Evolutionary conservation across 2,329 filamentous ascomycete species (phyloP).

Genomic region (Lecanicillium sp.): DNA sequence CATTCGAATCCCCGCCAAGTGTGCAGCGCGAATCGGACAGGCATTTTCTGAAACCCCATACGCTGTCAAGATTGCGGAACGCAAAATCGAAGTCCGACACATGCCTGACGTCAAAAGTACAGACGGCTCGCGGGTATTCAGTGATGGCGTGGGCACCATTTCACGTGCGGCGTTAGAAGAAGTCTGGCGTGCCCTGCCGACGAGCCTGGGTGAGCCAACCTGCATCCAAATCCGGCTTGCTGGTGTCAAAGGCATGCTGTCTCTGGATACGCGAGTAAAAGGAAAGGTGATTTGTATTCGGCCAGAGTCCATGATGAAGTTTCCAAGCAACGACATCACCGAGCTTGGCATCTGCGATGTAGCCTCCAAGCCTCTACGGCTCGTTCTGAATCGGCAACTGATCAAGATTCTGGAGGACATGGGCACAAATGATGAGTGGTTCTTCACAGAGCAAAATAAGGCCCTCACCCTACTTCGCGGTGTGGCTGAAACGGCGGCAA

Average conservation of each 20-base stretch:
- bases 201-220: conserved; percentile 44
- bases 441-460: conserved; percentile 55
- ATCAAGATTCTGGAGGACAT: conserved; percentile 86
- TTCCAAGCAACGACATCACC: conserved; percentile 43
- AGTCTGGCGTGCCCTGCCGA: conserved; percentile 51
- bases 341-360: conserved; percentile 68
- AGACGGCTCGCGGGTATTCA: conserved; percentile 54
- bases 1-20: conserved; percentile 46
- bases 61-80: conserved; percentile 42
- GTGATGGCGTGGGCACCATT: conserved; percentile 72
- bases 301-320: conserved; percentile 71
- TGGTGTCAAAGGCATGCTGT: conserved; percentile 73
- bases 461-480: conserved; percentile 52
- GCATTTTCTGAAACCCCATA: conserved; percentile 70
- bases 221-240: conserved; percentile 68
- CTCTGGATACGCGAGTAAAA: conserved; percentile 53
- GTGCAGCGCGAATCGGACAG: conserved; percentile 53
- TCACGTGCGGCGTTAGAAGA: conserved; percentile 50
- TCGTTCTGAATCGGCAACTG: conserved; percentile 70
- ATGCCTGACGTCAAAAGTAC: conserved; percentile 45
- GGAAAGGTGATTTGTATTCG: conserved; percentile 57
- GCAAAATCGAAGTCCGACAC: conserved; percentile 20
- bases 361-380: conserved; percentile 56
- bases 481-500: conserved; percentile 49
- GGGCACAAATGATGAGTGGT: conserved; percentile 48